Conservation (phyloP, 805 yeast species). For the Starmerella powellii region DNA sequence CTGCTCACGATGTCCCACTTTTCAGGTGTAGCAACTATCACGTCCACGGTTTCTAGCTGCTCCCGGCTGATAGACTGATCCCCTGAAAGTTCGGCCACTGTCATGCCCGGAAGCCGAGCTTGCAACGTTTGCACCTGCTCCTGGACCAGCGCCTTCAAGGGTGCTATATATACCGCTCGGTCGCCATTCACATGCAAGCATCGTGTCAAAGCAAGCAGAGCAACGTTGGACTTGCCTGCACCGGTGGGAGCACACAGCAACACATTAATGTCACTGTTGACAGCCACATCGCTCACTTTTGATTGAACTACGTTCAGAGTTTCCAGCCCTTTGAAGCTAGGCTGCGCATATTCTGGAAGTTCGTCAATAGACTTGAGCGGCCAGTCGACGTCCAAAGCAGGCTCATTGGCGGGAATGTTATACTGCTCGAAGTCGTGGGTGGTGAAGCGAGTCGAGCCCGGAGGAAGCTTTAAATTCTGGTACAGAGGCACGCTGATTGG, state of each 20-base stretch:
- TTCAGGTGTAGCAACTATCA: slow-evolving; percentile 88
- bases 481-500: slow-evolving; percentile 59
- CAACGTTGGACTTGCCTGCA: slow-evolving; percentile 97
- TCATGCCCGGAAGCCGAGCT: slow-evolving; percentile 54
- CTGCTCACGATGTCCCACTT: slow-evolving; percentile 95
- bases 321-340: slow-evolving; percentile 58
- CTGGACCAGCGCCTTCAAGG: slow-evolving; percentile 86
- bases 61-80: slow-evolving; percentile 66
- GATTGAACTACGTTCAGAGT: slow-evolving; percentile 76
- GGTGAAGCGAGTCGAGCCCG: slow-evolving; percentile 67
- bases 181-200: slow-evolving; percentile 44
- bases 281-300: slow-evolving; percentile 66
- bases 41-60: slow-evolving; percentile 66
- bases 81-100: slow-evolving; percentile 80
- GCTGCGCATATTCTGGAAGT: slow-evolving; percentile 73
- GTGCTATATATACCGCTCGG: slow-evolving; percentile 82
- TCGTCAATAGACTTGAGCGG: slow-evolving; percentile 34
- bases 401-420: slow-evolving; percentile 79
- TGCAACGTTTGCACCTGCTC: slow-evolving; percentile 84
- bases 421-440: slow-evolving; percentile 74
- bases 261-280: slow-evolving; percentile 55
- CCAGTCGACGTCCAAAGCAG: slow-evolving; percentile 20
- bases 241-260: slow-evolving; percentile 96
- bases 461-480: slow-evolving; percentile 61
- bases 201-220: slow-evolving; percentile 67